These are phyloP conservation scores for Epichloe baconii DNA, from an alignment of 2,329 filamentous ascomycete species.

Conservation along the genomic window DNA sequence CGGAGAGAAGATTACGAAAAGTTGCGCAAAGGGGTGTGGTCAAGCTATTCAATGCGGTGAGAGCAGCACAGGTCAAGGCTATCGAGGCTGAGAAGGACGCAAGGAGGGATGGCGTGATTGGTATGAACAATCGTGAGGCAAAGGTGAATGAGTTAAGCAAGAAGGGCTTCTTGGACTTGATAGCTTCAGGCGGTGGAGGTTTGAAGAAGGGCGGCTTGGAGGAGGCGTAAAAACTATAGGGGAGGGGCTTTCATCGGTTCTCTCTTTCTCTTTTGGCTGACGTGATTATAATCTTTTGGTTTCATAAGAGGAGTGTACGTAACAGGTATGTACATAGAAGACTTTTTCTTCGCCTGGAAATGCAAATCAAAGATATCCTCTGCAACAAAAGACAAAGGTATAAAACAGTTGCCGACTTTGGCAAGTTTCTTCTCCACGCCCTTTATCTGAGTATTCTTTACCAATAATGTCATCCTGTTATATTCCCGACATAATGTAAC, in stretches of 20 bases:
- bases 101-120: constrained; percentile 61
- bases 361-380: constrained; percentile 8
- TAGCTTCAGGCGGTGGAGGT: constrained; percentile 50
- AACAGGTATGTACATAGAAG: constrained; percentile 3
- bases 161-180: constrained; percentile 89
- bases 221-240: constrained; percentile 26
- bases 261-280: background rate
- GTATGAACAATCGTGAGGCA: constrained; percentile 68
- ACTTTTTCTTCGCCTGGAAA: constrained; percentile 4
- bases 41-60: constrained; percentile 90
- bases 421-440: background rate
- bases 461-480: background rate
- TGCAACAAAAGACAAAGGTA: background rate
- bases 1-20: constrained; percentile 71
- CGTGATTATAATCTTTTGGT: background rate
- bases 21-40: constrained; percentile 88
- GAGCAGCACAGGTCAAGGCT: constrained; percentile 82
- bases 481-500: constrained; percentile 2
- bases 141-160: constrained; percentile 93
- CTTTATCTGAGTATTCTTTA: background rate
- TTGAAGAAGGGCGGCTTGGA: constrained; percentile 46
- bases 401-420: background rate
- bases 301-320: constrained; percentile 16
- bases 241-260: background rate
- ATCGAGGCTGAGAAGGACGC: constrained; percentile 60